A percentile compares a stretch with the other conserved stretches of the same genome.
These are phyloP conservation scores for Phytophthora pluvialis DNA, from an alignment of 352 stramenopile species.

Conservation along the genomic window DNA sequence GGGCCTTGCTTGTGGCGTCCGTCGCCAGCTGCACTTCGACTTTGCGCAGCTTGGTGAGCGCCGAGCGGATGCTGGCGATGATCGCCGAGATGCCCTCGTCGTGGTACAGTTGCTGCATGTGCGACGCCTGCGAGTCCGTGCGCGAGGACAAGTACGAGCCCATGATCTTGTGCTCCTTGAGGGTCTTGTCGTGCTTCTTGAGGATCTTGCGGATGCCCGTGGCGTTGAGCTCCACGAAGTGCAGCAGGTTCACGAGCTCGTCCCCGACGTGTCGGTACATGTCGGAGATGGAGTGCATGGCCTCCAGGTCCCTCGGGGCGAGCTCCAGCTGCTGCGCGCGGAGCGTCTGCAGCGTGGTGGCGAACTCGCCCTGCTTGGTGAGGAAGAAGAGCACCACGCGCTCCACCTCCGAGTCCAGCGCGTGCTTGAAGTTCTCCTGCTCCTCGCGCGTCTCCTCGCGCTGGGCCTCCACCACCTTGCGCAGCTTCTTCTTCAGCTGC, in stretches of 20 bases:
- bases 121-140: slow-evolving; percentile 82
- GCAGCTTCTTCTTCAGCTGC: slow-evolving; percentile 89
- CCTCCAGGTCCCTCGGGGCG: slow-evolving; percentile 51
- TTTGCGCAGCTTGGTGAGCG: slow-evolving; percentile 64
- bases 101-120: slow-evolving; percentile 87
- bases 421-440: slow-evolving; percentile 75
- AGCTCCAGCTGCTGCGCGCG: slow-evolving; percentile 58
- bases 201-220: slow-evolving; percentile 91
- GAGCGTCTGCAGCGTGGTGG: slow-evolving; percentile 62
- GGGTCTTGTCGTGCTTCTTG: slow-evolving; percentile 90
- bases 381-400: slow-evolving; percentile 89
- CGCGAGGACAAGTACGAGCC: slow-evolving; percentile 83
- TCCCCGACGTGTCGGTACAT: slow-evolving; percentile 76
- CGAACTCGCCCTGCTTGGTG: slow-evolving; percentile 85
- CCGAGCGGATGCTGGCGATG: slow-evolving; percentile 80
- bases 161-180: slow-evolving; percentile 88
- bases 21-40: slow-evolving; percentile 52
- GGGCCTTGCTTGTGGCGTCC: slow-evolving; percentile 27
- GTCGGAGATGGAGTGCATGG: slow-evolving; percentile 76
- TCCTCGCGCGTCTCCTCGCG: slow-evolving; percentile 48
- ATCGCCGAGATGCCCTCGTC: slow-evolving; percentile 90
- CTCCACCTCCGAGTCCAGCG: slow-evolving; percentile 85
- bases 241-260: slow-evolving; percentile 80
- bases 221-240: slow-evolving; percentile 89
- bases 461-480: slow-evolving; percentile 64